These are phyloP conservation scores for Nitzschia sp. DNA, from an alignment of 108 stramenopile genomes.

Conservation along the genomic window DNA sequence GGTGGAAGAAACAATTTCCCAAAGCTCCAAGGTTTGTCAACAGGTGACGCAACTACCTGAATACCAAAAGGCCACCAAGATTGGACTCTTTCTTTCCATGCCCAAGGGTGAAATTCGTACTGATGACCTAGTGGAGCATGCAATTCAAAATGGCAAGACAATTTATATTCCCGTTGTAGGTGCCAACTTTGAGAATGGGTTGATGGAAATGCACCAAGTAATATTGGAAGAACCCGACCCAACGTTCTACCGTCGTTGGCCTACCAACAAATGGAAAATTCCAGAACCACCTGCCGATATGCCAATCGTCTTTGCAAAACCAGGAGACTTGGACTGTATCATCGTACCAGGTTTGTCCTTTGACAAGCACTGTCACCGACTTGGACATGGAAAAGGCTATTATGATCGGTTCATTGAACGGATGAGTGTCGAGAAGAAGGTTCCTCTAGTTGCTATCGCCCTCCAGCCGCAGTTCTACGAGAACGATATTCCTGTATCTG, in stretches of 20 bases:
- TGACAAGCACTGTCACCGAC: conserved; percentile 58
- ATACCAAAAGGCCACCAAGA: conserved; percentile 64
- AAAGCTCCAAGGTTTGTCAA: conserved; percentile 65
- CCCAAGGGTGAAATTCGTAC: conserved; percentile 82
- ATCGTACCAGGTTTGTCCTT: conserved; percentile 87
- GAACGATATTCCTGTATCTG: conserved; percentile 51
- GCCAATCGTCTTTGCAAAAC: conserved; percentile 49
- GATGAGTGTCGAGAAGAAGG: conserved; percentile 41
- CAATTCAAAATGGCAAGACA: conserved; percentile 53
- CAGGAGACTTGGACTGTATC: conserved; percentile 80
- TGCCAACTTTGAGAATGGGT: conserved; percentile 77
- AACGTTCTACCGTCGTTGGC: conserved; percentile 76
- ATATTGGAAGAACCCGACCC: conserved; percentile 23
- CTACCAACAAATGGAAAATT: conserved; percentile 86
- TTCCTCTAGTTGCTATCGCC: conserved; percentile 74
- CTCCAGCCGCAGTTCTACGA: conserved; percentile 57
- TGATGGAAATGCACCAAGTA: conserved; percentile 83
- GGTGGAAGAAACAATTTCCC: conserved; percentile 34
- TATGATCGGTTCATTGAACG: conserved; percentile 87
- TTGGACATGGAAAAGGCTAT: conserved; percentile 91
- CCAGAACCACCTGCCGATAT: conserved; percentile 78
- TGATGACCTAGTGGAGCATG: conserved; percentile 41
- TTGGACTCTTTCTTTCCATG: conserved; percentile 88
- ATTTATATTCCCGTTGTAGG: conserved; percentile 87
- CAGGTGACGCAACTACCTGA: conserved; percentile 53